Base-by-base conservation (phyloP, 164 flowering plant genomes). In the Tetracentron sinense region DNA sequence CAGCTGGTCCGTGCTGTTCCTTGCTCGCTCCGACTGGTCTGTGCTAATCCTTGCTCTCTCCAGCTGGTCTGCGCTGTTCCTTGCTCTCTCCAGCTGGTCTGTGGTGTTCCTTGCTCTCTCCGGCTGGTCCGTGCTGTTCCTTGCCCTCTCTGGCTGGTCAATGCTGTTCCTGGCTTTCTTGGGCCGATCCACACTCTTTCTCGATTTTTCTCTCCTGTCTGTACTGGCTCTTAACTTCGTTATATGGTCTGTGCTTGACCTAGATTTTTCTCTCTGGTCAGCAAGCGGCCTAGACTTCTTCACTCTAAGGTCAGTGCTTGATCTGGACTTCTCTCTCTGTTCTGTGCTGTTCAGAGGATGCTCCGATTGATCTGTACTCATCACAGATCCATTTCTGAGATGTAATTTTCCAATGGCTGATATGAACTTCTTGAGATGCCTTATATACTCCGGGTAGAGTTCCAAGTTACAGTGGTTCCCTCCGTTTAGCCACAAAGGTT, bases 401-500 rank as follows among this genome's bases (percentile, higher is more conserved):
- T 58, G 59, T 6, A 72, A 52, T 58, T 89, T 94, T 77, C 92
- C 97, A 94, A 95, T 81, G 28, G 96, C 85, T n/a, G 82, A 82
- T 25, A 94, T 74, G 71, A 88, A 95, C 81, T 86, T 90, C 44
- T 96, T 78, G 71, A 95, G 69, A 78, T 95, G 96, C 67, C 83
- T 88, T 31, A 95, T 92, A 82, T 85, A 95, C 78, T 95, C 97
- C 0, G 99, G 97, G 70, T 79, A 95, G 11, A 97, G 88, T 69
- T 95, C 99, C 21, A 95, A 83, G 79, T 95, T 95, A 78, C 97
- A 95, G 72, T 95, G 99, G 1, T 96, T 97, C 14, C 97, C 99
- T 7, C 97, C 97, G 63, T 92, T 79, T 12, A 95, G 81, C 99
- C 99, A 95, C 53, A 95, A 70, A 0, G 99, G 99, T 22, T 95